Evolutionary conservation across 1,284 basidiomycete genomes (phyloP), one percentile per base, ranked within the genome.

Genomic region (Puccinia horiana): DNA sequence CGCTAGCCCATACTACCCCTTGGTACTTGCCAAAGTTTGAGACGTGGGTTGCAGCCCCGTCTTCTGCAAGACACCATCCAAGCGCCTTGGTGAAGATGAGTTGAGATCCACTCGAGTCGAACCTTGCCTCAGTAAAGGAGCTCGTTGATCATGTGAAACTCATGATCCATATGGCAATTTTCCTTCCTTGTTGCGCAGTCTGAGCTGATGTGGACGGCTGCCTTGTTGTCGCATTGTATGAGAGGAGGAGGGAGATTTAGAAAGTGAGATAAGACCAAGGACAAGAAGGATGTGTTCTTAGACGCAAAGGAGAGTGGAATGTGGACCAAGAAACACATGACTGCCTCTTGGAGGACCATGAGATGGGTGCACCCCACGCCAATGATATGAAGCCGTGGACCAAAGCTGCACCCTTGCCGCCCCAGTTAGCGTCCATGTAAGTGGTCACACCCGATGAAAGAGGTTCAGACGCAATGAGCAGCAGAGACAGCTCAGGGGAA

Each of bases 381-480:
- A 29, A 35, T 0, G 52, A 58, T 1, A 80, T 56, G 35, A 42
- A 56, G 8, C 76, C 65, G n/a, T 70, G 44, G 2, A 44, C 26
- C 23, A 67, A 80, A 9, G 29, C 2, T 9, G 67, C 29, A 35
- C 32, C 44, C 56, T 80, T 29, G 5, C 78, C 78, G 16, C 67
- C 78, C 78, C 78, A 80, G 54, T 80, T 80, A 2, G 78, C 78
- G 37, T 80, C 69, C 12, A 80, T 49, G 35, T 40, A 80, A 12
- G 69, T 73, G 26, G 58, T 56, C 2, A 80, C 12, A 16, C 12
- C 49, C 2, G 16, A 16, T 2, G 11, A 6, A 8, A 35, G 35
- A 14, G 1, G 32, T 1, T 76, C 26, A 3, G 9, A 2, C 0
- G 54, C 42, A 26, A 58, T 9, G 23, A 80, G 58, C 4, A 37